Evolutionary conservation across 345 rosid genomes (phyloP).

Genomic region (Sonneratia caseolaris): DNA sequence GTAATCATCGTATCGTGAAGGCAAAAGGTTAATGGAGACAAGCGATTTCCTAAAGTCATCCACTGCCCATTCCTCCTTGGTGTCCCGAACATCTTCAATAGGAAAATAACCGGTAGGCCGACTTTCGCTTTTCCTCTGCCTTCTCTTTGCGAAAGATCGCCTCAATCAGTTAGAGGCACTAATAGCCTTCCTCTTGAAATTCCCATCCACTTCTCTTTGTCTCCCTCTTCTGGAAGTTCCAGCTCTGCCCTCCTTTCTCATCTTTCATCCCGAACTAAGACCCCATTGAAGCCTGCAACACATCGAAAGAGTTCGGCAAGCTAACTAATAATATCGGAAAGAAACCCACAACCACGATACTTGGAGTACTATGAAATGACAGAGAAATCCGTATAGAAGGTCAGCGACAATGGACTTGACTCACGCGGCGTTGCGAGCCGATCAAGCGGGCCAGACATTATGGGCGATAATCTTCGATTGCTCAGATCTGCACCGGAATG

Average conservation of each 20-base stretch:
- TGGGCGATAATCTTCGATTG: neutral
- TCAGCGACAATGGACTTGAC: neutral
- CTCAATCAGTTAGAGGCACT: constrained; percentile 57
- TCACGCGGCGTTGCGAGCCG: neutral
- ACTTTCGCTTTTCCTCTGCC: constrained; percentile 32
- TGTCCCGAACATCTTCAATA: constrained; percentile 59
- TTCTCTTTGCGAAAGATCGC: constrained; percentile 51
- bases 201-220: constrained; percentile 54
- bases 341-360: too few relatives aligned
- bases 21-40: constrained; percentile 43
- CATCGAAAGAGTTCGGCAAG: neutral
- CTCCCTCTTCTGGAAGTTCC: constrained; percentile 53
- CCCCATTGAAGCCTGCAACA: constrained; percentile 48
- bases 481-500: neutral
- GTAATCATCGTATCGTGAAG: constrained; percentile 61
- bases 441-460: neutral
- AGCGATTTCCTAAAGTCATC: constrained; percentile 54
- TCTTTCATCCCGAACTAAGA: constrained; percentile 39
- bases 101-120: constrained; percentile 27
- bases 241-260: constrained; percentile 59
- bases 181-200: constrained; percentile 61
- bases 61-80: constrained; percentile 53
- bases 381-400: neutral
- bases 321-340: too few relatives aligned
- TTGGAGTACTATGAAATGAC: too few relatives aligned